A percentile compares a stretch with the other conserved stretches of the same genome.
These are phyloP conservation scores for Arbutus unedo DNA, from an alignment of 148 eudicot genomes.

Conservation along the genomic window DNA sequence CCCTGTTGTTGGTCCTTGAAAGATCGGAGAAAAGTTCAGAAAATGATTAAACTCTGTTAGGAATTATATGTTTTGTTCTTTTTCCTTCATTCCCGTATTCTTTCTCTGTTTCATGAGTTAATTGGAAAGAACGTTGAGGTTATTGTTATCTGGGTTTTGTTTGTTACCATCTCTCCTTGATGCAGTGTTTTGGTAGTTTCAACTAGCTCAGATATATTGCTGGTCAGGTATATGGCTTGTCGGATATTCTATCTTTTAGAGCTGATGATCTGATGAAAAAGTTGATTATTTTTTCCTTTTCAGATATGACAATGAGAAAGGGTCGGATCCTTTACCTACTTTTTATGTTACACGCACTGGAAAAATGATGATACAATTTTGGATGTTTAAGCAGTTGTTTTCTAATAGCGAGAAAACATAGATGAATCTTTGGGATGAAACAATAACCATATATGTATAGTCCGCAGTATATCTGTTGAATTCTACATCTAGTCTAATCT, in stretches of 20 bases:
- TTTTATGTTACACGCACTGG: background rate
- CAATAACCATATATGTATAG: background rate
- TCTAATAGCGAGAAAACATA: background rate
- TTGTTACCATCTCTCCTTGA: background rate
- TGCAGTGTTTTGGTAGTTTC: background rate
- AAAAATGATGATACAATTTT: background rate
- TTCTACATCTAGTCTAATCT: background rate
- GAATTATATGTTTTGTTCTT: background rate
- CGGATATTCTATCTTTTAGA: background rate
- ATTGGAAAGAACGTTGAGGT: background rate
- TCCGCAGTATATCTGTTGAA: background rate
- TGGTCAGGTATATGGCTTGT: background rate
- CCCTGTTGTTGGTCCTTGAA: background rate
- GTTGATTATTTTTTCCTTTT: background rate
- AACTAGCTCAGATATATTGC: background rate
- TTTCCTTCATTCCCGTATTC: background rate
- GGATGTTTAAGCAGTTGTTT: conserved; percentile 1
- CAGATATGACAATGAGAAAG: background rate
- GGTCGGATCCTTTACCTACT: background rate
- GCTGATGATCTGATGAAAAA: background rate
- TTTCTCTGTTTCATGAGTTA: background rate
- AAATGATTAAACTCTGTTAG: background rate
- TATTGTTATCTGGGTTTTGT: background rate
- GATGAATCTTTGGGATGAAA: conserved; percentile 1
- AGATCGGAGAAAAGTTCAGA: background rate